phyloP scores from a whole-genome alignment of 108 stramenopile genomes.

The Conticribra weissflogii region DNA sequence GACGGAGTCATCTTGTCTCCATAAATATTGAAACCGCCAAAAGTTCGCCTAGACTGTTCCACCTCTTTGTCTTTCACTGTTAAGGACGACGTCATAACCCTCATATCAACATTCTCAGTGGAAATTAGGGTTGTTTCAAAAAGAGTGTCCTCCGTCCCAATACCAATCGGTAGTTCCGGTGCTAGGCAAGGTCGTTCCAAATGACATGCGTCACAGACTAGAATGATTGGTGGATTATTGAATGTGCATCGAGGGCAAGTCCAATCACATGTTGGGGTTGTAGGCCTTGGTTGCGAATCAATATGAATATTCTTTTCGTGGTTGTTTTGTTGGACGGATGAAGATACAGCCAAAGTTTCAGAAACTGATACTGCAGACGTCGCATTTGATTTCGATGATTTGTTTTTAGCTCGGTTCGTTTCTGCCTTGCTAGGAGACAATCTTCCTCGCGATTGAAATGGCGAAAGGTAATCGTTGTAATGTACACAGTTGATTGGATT shows the following conservation, averaged over 20 bases:
- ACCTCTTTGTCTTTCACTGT: slow-evolving; percentile 32
- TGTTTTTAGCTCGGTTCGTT: background rate
- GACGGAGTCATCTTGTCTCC: slow-evolving; percentile 21
- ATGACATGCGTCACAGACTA: slow-evolving; percentile 44
- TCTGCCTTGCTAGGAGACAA: no score
- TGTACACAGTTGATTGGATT: no score
- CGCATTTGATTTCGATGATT: background rate
- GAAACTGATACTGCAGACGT: background rate
- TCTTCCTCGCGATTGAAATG: no score
- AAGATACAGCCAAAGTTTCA: no score
- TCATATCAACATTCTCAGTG: no score
- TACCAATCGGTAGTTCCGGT: no score
- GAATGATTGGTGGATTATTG: slow-evolving; percentile 15
- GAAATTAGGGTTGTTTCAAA: no score
- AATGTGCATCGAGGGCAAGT: slow-evolving; percentile 40
- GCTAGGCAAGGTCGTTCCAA: slow-evolving; percentile 35
- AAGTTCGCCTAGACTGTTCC: slow-evolving; percentile 15
- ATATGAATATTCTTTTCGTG: no score
- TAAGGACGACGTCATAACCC: no score
- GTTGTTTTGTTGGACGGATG: no score
- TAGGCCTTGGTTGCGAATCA: background rate
- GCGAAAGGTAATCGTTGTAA: no score
- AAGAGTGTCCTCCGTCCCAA: no score
- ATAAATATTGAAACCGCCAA: slow-evolving; percentile 45
- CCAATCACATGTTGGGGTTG: slow-evolving; percentile 7